Base-by-base conservation (phyloP, 202 grass and related monocot species). In the Hordeum pubiflorum region DNA sequence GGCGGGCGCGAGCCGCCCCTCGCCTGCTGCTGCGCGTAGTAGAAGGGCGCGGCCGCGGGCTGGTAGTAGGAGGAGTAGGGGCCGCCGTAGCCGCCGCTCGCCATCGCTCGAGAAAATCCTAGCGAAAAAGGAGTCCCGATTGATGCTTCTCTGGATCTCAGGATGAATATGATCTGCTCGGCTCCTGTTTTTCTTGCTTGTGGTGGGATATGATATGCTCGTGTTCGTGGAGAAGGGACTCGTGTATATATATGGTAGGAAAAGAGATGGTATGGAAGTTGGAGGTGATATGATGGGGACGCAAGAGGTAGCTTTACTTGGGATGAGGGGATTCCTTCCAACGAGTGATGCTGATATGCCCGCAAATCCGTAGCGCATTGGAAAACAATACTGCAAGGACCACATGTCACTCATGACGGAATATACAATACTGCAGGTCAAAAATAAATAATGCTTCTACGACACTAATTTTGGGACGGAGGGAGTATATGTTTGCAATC, bases 41-140 rank as follows among this genome's bases (percentile, higher is more conserved):
- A 78, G 67, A 85, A 86, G 40, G 88, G 66, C 20, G 44, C 27
- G 33, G 70, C 41, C 9, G 64, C 8, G 10, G 69, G 82, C 31
- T 85, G 78, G 87, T 81, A 58, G 82, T 84, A 85, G 36, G 73
- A 71, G 80, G 73, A 71, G 80, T 91, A 88, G 74, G 84, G 66
- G 71, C 84, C 76, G 76, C 38, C 58, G 27, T 83, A 84, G 58
- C 86, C 71, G 43, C 38, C 17, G 80, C 55, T 91, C 48, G 73
- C 70, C 91, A 89, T 94, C 6, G 61, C 17, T 37, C 65, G 9
- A 15, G 36, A 41, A 32, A 26, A 12, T 31, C 20, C 83, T 15
- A 5, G 72, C 11, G 46, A 54, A 39, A 6, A 34, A 18, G 13
- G 15, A 31, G 44, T 4, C n/a, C 15, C 23, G 27, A 14, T 39